These are phyloP conservation scores for Metarhizium brunneum DNA, from an alignment of 2,329 filamentous ascomycete genomes.

Conservation along the genomic window DNA sequence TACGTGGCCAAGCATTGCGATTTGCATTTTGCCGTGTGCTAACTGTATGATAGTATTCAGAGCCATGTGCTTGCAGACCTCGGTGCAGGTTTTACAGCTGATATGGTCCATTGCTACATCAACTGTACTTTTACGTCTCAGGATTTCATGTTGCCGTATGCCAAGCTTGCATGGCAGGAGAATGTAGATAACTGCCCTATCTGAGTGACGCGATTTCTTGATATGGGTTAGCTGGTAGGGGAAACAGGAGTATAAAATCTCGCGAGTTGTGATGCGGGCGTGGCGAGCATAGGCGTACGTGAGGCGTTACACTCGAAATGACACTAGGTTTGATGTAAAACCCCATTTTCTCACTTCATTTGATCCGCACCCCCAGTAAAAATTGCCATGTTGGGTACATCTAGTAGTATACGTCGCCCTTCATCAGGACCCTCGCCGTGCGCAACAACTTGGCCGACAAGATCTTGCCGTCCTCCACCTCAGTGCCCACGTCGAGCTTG, in stretches of 20 bases:
- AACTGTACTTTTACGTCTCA: conserved; percentile 28
- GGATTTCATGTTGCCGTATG: conserved; percentile 30
- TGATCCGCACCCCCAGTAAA: not conserved
- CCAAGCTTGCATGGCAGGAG: conserved; percentile 27
- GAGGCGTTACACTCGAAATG: too few relatives aligned
- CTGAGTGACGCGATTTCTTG: conserved; percentile 1
- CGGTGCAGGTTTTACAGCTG: conserved; percentile 23
- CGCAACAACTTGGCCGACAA: conserved; percentile 35
- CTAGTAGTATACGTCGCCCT: conserved; percentile 36
- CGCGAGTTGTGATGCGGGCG: too few relatives aligned
- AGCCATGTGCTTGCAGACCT: conserved; percentile 26
- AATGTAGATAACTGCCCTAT: conserved; percentile 26
- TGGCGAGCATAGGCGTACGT: too few relatives aligned
- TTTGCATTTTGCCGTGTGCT: not conserved
- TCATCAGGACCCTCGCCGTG: conserved; percentile 41
- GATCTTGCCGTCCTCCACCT: conserved; percentile 27
- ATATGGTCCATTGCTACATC: conserved; percentile 29
- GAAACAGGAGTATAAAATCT: too few relatives aligned
- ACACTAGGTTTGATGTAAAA: too few relatives aligned
- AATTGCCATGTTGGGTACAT: not conserved
- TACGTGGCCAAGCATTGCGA: conserved; percentile 14
- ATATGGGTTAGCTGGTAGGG: too few relatives aligned
- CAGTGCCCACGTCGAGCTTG: conserved; percentile 34
- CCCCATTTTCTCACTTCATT: not conserved
- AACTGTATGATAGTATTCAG: conserved; percentile 22